phyloP scores from a whole-genome alignment of 345 rosid genomes.

The Syzygium aqueum region DNA sequence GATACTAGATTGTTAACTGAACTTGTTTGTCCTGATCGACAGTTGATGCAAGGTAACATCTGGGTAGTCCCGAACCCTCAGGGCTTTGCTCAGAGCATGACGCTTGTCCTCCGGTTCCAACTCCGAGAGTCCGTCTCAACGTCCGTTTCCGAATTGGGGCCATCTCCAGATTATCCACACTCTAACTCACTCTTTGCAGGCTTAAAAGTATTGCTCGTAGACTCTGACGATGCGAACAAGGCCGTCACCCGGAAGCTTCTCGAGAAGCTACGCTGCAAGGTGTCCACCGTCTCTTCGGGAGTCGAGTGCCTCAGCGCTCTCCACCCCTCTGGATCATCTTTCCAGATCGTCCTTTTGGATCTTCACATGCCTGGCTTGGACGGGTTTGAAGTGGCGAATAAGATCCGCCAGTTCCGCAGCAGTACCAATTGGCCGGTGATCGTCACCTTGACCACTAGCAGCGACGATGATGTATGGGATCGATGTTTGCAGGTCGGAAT shows the following conservation, averaged over 20 bases:
- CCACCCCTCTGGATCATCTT: conserved; percentile 36
- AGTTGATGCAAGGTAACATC: conserved; percentile 90
- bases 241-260: conserved; percentile 73
- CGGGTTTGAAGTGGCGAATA: conserved; percentile 72
- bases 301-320: conserved; percentile 57
- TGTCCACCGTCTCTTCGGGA: conserved; percentile 61
- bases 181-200: conserved; percentile 58
- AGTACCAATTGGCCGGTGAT: conserved; percentile 57
- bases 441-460: conserved; percentile 48
- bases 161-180: conserved; percentile 42
- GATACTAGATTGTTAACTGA: neutral
- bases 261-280: conserved; percentile 79
- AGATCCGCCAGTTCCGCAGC: conserved; percentile 53
- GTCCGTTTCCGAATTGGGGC: conserved; percentile 32
- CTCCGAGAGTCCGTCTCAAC: conserved; percentile 32
- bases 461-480: conserved; percentile 51
- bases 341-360: conserved; percentile 65
- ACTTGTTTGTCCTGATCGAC: neutral
- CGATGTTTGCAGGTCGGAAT: conserved; percentile 64
- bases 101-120: conserved; percentile 62
- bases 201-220: conserved; percentile 64
- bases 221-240: conserved; percentile 62
- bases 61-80: conserved; percentile 49
- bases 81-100: conserved; percentile 64
- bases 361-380: conserved; percentile 76